These are phyloP conservation scores for Fraxinus albicans DNA, from an alignment of 305 asterid genomes.

Conservation along the genomic window DNA sequence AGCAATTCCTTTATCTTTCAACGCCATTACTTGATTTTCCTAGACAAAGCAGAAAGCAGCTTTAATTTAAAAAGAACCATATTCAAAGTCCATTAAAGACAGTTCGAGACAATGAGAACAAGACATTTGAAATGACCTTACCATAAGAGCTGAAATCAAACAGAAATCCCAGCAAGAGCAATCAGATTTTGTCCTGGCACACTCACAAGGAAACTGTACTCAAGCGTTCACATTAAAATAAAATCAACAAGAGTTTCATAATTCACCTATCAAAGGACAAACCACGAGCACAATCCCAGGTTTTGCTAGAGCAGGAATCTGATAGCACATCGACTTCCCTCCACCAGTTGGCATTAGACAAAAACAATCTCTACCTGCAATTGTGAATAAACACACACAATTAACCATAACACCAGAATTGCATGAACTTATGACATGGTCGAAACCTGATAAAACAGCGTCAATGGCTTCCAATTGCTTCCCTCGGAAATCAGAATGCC, in stretches of 20 bases:
- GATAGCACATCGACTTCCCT: constrained; percentile 94
- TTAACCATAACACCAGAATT: not conserved
- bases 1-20: constrained; percentile 82
- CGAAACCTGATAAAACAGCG: constrained; percentile 86
- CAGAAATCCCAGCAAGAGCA: constrained; percentile 24
- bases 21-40: constrained; percentile 90
- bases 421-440: not conserved
- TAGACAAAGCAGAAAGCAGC: constrained; percentile 24
- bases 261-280: constrained; percentile 92
- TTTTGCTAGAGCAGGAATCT: constrained; percentile 87
- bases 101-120: constrained; percentile 6
- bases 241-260: constrained; percentile 28
- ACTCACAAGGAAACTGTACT: constrained; percentile 48
- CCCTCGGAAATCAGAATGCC: constrained; percentile 82
- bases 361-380: constrained; percentile 87
- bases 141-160: constrained; percentile 79
- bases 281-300: constrained; percentile 93
- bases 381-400: not conserved
- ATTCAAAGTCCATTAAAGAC: not conserved
- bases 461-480: constrained; percentile 89
- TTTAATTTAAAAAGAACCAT: constrained; percentile 12
- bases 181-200: constrained; percentile 46
- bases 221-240: constrained; percentile 31
- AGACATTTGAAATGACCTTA: constrained; percentile 31
- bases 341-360: constrained; percentile 99